phyloP scores from a whole-genome alignment of 202 grass and related monocot genomes.

The Schoenoplectus triqueter region DNA sequence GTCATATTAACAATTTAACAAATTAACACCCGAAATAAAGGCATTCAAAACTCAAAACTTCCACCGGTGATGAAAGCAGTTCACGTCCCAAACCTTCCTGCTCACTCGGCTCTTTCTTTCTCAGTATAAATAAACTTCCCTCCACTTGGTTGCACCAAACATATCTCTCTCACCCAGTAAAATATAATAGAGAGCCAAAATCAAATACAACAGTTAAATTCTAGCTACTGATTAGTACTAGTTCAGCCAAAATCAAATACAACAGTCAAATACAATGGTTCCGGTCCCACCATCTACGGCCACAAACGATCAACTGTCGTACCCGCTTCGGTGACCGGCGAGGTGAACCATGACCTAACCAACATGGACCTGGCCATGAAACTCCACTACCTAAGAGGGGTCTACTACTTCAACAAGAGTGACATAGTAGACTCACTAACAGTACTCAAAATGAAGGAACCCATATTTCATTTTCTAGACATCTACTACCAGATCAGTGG shows the following conservation, averaged over 20 bases:
- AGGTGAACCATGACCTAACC: slow-evolving; percentile 55
- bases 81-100: slow-evolving; percentile 42
- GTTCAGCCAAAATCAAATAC: too few species aligned
- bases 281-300: slow-evolving; percentile 38
- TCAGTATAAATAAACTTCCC: slow-evolving; percentile 10
- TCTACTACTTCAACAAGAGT: slow-evolving; percentile 63
- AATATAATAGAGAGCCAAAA: background rate
- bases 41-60: slow-evolving; percentile 30
- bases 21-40: background rate
- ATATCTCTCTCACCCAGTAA: background rate
- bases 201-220: too few species aligned
- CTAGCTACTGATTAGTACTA: background rate
- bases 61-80: slow-evolving; percentile 37
- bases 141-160: background rate
- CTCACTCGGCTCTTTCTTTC: background rate
- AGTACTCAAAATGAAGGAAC: slow-evolving; percentile 60
- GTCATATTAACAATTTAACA: too few species aligned
- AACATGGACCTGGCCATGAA: slow-evolving; percentile 69
- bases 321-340: slow-evolving; percentile 69
- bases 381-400: slow-evolving; percentile 81
- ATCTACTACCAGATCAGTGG: slow-evolving; percentile 61
- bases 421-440: slow-evolving; percentile 43
- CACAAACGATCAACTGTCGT: slow-evolving; percentile 84
- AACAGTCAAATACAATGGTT: too few species aligned
- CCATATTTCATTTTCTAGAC: slow-evolving; percentile 89